These are phyloP conservation scores for Hyphodiscus sp. DNA, from an alignment of 2,329 filamentous ascomycete species.

Conservation along the genomic window DNA sequence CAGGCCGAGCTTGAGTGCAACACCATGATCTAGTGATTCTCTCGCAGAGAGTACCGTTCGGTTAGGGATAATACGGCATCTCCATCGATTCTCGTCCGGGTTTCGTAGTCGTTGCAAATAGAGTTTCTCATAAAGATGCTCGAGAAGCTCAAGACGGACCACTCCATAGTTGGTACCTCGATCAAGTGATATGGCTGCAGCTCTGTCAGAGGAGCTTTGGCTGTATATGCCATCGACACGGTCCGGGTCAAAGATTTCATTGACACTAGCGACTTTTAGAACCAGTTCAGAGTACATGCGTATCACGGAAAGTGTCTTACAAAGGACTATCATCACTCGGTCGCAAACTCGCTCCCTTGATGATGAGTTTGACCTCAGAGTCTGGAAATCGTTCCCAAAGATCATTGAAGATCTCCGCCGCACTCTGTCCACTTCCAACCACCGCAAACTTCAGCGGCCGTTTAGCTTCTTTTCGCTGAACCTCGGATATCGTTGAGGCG, in stretches of 20 bases:
- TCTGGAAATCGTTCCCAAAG: constrained; percentile 78
- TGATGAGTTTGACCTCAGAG: constrained; percentile 68
- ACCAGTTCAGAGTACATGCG: background rate
- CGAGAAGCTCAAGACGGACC: constrained; percentile 83
- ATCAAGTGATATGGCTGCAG: constrained; percentile 56
- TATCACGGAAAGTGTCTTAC: constrained; percentile 44
- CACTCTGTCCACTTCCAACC: constrained; percentile 84
- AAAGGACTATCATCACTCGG: constrained; percentile 96
- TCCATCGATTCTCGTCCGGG: constrained; percentile 67
- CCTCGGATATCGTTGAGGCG: constrained; percentile 53
- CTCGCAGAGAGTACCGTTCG: constrained; percentile 45
- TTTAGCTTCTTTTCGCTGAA: constrained; percentile 35
- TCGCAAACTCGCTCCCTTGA: constrained; percentile 75
- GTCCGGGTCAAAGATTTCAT: constrained; percentile 91
- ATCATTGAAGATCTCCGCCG: constrained; percentile 92
- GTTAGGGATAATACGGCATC: constrained; percentile 69
- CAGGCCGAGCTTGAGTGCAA: constrained; percentile 28
- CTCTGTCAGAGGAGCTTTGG: constrained; percentile 55
- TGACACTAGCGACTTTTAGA: constrained; percentile 56
- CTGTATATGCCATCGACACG: constrained; percentile 72
- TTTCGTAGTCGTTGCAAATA: constrained; percentile 76
- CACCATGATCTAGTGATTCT: constrained; percentile 3
- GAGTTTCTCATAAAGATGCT: constrained; percentile 79
- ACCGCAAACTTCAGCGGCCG: constrained; percentile 56
- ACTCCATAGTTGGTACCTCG: constrained; percentile 91